Conservation (phyloP, 2,329 filamentous ascomycete species). For the Dothiorella sarmentorum region DNA sequence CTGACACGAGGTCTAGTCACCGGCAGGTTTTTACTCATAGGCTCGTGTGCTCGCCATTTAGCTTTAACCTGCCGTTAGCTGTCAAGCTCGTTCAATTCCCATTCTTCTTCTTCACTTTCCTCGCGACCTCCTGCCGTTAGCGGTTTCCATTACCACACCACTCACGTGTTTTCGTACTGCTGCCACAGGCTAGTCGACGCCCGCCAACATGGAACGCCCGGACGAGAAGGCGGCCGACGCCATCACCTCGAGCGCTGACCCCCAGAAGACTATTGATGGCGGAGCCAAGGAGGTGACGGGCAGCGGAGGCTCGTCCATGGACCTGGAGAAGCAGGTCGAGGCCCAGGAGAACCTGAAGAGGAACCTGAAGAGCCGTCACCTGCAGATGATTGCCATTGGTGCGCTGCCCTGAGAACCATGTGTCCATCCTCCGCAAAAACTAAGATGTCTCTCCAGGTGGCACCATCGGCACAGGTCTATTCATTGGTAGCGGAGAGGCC, state of each 20-base stretch:
- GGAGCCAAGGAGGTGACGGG: constrained; percentile 8
- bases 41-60: constrained; percentile 13
- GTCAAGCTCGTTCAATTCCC: constrained; percentile 1
- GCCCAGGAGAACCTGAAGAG: constrained; percentile 30
- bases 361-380: constrained; percentile 36
- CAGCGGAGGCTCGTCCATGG: constrained; percentile 19
- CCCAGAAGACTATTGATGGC: constrained; percentile 3
- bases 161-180: constrained; percentile 5
- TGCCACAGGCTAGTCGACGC: neutral
- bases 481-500: constrained; percentile 49
- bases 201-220: constrained; percentile 6
- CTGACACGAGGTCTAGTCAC: constrained; percentile 8
- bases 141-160: constrained; percentile 14
- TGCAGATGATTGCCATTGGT: constrained; percentile 41
- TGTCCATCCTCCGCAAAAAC: neutral
- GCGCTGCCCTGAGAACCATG: constrained; percentile 19
- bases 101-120: neutral
- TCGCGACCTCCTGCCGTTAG: constrained; percentile 15
- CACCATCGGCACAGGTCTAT: constrained; percentile 53
- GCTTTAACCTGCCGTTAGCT: constrained; percentile 12
- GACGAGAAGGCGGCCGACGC: constrained; percentile 16
- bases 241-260: neutral
- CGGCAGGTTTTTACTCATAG: constrained; percentile 12
- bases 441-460: constrained; percentile 26
- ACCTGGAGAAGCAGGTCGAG: constrained; percentile 36